Evolutionary conservation across 495 filamentous ascomycete species (phyloP).

Genomic region (Penicillium paxilli): DNA sequence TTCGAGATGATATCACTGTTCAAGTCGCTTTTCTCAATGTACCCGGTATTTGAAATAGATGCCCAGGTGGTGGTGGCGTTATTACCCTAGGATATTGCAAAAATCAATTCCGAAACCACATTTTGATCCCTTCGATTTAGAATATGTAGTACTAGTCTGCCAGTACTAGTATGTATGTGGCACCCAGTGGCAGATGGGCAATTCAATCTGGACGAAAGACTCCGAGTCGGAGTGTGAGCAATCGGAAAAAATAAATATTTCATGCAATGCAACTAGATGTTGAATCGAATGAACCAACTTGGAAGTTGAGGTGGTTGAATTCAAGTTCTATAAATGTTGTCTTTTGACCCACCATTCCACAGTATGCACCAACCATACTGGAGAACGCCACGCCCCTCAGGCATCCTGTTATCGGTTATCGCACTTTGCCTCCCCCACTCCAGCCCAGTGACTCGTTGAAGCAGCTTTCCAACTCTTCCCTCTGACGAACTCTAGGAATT

Average conservation of each 20-base stretch:
- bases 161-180: too few relatives aligned
- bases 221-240: too few relatives aligned
- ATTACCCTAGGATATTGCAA: too few relatives aligned
- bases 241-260: too few relatives aligned
- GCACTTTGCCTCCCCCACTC: slow-evolving; percentile 6
- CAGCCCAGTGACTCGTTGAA: too few relatives aligned
- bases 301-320: background rate
- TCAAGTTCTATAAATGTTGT: too few relatives aligned
- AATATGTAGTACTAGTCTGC: too few relatives aligned
- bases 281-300: background rate
- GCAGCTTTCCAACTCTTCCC: slow-evolving; percentile 43
- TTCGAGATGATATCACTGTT: slow-evolving; percentile 61
- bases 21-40: slow-evolving; percentile 61
- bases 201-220: too few relatives aligned
- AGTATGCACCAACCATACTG: background rate
- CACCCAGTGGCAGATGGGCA: too few relatives aligned
- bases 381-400: background rate
- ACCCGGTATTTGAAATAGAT: background rate
- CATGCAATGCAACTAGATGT: background rate
- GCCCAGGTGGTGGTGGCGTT: background rate
- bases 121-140: too few relatives aligned
- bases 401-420: slow-evolving; percentile 19
- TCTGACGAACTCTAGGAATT: background rate
- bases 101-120: background rate
- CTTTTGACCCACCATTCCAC: background rate